Evolutionary conservation across 352 stramenopile genomes (phyloP).

Genomic region (Globisporangium irregulare): DNA sequence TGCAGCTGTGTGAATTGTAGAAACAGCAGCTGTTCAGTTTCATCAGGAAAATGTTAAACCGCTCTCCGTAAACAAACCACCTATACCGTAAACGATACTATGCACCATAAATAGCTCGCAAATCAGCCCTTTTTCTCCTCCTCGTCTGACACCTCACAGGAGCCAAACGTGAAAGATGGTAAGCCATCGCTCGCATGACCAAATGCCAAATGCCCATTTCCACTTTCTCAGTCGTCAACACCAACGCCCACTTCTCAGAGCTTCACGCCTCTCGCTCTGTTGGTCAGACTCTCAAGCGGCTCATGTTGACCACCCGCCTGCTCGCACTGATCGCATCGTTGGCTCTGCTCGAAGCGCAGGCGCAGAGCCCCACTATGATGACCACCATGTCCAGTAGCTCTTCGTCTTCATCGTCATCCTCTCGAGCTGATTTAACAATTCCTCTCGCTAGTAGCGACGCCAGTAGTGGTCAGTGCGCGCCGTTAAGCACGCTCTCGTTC

Average conservation of each 20-base stretch:
- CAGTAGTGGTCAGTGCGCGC: conserved; percentile 5
- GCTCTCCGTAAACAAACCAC: background rate
- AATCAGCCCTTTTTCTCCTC: conserved; percentile 1
- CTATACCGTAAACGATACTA: background rate
- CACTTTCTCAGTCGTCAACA: background rate
- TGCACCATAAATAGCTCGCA: background rate
- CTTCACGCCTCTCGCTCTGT: background rate
- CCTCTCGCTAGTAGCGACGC: background rate
- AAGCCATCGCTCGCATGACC: background rate
- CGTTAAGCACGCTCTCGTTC: conserved; percentile 18
- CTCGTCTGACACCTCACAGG: background rate
- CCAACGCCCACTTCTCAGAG: background rate
- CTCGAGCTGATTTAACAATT: background rate
- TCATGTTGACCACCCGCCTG: background rate
- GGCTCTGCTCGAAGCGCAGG: background rate
- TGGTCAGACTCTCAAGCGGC: background rate
- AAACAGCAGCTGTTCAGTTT: background rate
- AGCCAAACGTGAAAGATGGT: background rate
- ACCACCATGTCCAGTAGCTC: background rate
- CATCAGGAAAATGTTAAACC: background rate
- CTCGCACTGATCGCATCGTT: background rate
- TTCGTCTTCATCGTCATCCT: background rate
- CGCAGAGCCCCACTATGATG: background rate
- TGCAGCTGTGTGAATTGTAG: background rate
- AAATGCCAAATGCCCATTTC: background rate